Base-by-base conservation (phyloP, 441 rosid genomes). In the Corymbia calophylla region DNA sequence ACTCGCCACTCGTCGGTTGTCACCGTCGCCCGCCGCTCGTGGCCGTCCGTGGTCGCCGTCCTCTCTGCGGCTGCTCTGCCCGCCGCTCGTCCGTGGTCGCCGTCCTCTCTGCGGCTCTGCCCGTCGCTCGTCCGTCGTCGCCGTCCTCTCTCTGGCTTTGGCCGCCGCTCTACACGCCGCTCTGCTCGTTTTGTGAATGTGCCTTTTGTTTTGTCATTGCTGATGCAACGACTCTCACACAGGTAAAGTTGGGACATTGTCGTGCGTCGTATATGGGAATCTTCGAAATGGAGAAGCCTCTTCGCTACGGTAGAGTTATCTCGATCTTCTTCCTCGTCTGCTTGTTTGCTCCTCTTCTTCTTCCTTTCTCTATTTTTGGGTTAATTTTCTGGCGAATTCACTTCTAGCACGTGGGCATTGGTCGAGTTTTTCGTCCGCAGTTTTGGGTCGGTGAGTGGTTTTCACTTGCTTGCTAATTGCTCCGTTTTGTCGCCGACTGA, bases 131-230 rank as follows among this genome's bases (percentile, higher is more conserved):
- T n/a, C n/a, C n/a, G n/a, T n/a, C n/a, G n/a, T n/a, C n/a, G n/a
- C n/a, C n/a, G n/a, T n/a, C n/a, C n/a, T n/a, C n/a, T n/a, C n/a
- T n/a, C n/a, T n/a, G n/a, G n/a, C n/a, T n/a, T n/a, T n/a, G n/a
- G n/a, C n/a, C n/a, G n/a, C n/a, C n/a, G n/a, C n/a, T n/a, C n/a
- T n/a, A n/a, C n/a, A n/a, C n/a, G n/a, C n/a, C n/a, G n/a, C n/a
- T n/a, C n/a, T 86, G 99, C 99, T 89, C 97, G 98, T 87, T 96
- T 96, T 92, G 99, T 98, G 73, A 98, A 97, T 93, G 99, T 97
- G 89, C 99, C 99, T 51, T 98, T 98, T n/a, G n/a, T n/a, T n/a
- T n/a, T 93, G 97, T 98, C 66, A 96, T 98, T 94, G 98, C 99
- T 92, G 99, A 98, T 93, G 99, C 99, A 17, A 98, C 99, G 39